A percentile compares a stretch with the other conserved stretches of the same genome.
These are phyloP conservation scores for Somion occarium DNA, from an alignment of 1,284 basidiomycete genomes.

Conservation along the genomic window DNA sequence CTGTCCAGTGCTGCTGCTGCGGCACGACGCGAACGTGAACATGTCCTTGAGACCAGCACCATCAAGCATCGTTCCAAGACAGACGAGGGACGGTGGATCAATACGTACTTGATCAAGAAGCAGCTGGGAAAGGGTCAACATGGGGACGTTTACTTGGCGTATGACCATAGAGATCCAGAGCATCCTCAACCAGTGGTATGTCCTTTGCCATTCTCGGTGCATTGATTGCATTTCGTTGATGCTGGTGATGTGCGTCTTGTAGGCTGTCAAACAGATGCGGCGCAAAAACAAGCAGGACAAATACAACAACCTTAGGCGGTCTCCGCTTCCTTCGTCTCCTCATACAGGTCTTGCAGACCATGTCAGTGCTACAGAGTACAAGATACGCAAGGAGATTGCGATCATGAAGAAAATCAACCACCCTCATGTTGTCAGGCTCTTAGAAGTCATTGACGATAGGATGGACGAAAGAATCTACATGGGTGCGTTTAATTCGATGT, in stretches of 20 bases:
- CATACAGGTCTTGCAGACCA: conserved; percentile 55
- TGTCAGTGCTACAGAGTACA: conserved; percentile 69
- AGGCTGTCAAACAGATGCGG: conserved; percentile 48
- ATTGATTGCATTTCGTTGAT: neutral
- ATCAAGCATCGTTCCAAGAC: conserved; percentile 29
- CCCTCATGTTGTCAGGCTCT: conserved; percentile 86
- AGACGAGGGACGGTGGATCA: conserved; percentile 51
- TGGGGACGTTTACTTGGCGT: conserved; percentile 72
- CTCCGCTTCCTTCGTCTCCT: conserved; percentile 45
- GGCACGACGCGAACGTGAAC: too few relatives aligned
- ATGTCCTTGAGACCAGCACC: conserved; percentile 59
- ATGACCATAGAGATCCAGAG: neutral
- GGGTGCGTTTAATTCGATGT: conserved; percentile 50
- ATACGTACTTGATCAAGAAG: conserved; percentile 71
- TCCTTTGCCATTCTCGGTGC: neutral
- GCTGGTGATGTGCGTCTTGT: neutral
- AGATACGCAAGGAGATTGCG: conserved; percentile 89
- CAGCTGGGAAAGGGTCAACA: conserved; percentile 80
- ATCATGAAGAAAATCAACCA: conserved; percentile 97
- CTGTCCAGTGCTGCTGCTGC: too few relatives aligned
- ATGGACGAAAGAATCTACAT: conserved; percentile 90
- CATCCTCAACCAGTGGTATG: neutral
- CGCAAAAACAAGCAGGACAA: conserved; percentile 83
- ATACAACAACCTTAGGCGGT: conserved; percentile 54
- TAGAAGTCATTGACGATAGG: conserved; percentile 95